These are phyloP conservation scores for Penicillium sp. DNA, from an alignment of 2,329 filamentous ascomycete species.

Conservation along the genomic window DNA sequence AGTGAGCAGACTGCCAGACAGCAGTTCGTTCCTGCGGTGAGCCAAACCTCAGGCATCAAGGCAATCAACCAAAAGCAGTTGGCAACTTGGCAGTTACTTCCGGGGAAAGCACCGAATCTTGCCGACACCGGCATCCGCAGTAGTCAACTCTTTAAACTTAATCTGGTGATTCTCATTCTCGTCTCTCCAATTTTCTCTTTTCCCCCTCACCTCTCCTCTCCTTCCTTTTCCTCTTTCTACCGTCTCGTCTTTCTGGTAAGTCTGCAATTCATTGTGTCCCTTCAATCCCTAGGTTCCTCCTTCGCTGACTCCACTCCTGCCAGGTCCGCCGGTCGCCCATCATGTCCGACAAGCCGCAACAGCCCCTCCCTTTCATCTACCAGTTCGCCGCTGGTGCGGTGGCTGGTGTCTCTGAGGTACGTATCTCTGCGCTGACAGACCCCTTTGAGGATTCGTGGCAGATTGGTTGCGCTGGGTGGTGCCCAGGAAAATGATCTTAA, in stretches of 20 bases:
- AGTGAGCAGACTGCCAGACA: slow-evolving; percentile 18
- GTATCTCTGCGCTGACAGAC: slow-evolving; percentile 34
- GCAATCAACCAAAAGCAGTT: neutral
- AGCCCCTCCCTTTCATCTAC: slow-evolving; percentile 88
- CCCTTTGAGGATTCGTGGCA: neutral
- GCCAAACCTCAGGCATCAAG: neutral
- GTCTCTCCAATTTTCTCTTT: slow-evolving; percentile 16
- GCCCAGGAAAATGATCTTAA: slow-evolving; percentile 5
- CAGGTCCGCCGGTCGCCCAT: slow-evolving; percentile 33
- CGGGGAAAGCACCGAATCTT: slow-evolving; percentile 21
- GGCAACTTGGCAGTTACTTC: neutral
- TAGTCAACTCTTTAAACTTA: neutral
- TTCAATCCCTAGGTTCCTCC: neutral
- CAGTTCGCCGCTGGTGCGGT: slow-evolving; percentile 96
- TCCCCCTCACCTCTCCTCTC: slow-evolving; percentile 9
- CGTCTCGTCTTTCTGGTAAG: slow-evolving; percentile 8
- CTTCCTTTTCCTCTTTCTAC: slow-evolving; percentile 7
- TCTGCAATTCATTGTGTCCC: neutral
- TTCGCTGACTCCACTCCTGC: slow-evolving; percentile 6
- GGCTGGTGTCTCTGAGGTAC: slow-evolving; percentile 94
- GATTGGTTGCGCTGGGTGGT: neutral
- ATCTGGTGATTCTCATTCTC: neutral
- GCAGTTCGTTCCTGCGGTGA: slow-evolving; percentile 18
- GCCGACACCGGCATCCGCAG: slow-evolving; percentile 21
- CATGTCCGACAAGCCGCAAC: slow-evolving; percentile 63